Evolutionary conservation across 2,329 filamentous ascomycete species (phyloP), one percentile per base, ranked within the genome.

Genomic region (Paramyrothecium roridum): DNA sequence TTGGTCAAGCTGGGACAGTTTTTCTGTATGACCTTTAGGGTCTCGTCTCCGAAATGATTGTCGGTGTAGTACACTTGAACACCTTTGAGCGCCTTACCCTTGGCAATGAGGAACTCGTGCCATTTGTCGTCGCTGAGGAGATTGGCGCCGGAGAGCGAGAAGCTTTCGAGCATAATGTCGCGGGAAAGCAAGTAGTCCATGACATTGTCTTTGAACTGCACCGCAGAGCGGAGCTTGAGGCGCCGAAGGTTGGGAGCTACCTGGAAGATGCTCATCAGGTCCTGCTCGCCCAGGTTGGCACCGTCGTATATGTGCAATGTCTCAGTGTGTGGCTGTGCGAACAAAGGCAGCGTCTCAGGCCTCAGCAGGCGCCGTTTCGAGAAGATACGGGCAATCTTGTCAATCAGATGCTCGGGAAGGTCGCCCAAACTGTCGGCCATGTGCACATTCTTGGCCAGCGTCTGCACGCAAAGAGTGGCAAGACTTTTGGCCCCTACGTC

Each of bases 161-260:
- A 78, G 54, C 85, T 80, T 57, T 86, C 82, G n/a, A 97, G 77
- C 10, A 81, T 73, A 51, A 85, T 82, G 51, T 89, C 81, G 50
- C 90, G 89, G 54, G 86, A 85, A 20, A 90, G 77, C 65, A 97
- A 82, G 69, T 93, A 96, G 52, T 91, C 84, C 71, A 97, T 81
- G 46, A 92, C 89, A 43, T 80, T 79, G 65, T 97, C 89, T 71
- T 96, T 96, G 78, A 97, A 88, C 67, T 96, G 93, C 51, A 95
- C 90, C n/a, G 88, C 91, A 65, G 93, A 93, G 50, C 89, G 86
- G 12, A 96, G 76, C 60, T 91, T 89, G 55, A 97, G 79, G 47
- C 81, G 81, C 63, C 84, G 84, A 53, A 96, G 76, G 7, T 79
- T 79, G 0, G 90, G 85, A 55, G 89, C 86, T 3, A 85, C 80